Evolutionary conservation across 2,329 filamentous ascomycete genomes (phyloP), one percentile per base, ranked within the genome.

Genomic region (Ambrosiella cleistominuta): DNA sequence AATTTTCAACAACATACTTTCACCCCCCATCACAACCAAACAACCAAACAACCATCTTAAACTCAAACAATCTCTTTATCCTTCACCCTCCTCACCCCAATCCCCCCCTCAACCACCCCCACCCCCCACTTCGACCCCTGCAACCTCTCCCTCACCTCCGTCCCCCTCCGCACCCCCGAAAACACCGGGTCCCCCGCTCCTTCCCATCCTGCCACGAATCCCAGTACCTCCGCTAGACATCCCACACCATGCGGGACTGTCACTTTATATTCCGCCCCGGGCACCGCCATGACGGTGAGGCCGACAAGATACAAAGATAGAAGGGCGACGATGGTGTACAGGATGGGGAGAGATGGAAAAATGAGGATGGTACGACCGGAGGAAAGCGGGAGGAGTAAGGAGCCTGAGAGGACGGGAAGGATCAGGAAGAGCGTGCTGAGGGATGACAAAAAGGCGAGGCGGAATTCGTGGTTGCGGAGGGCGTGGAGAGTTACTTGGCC

Each of bases 191-290:
- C 89, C 4, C 78, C 74, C 1, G 87, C 72, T 15, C 94, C 72
- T 27, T 84, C 83, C 49, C 82, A 83, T 63, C 83, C 82, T 60
- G 86, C 81, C 47, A 91, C 74, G 67, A 91, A 90, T 65, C 81
- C 84, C 63, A 94, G 77, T 19, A 90, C 74, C 66, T 90, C 88
- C 1, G 86, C 85, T 15, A 94, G 74, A 52, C 79, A 87, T 61
- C 76, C 79, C 45, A 86, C 81, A 4, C 76, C 75, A 66, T 94
- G 88, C 0, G 88, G 88, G 1, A 95, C 76, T 47, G 82, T 73
- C 63, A 82, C 80, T 44, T 75, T 27, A 27, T 72, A 47, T 73
- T 70, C 12, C 86, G 77, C 11, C 73, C 70, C 0, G 84, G 84
- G 64, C 2, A 27, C 3, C 27, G 85, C 71, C 59, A 88, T 70